Evolutionary conservation across 257 asterid genomes (phyloP), one percentile per base, ranked within the genome.

Genomic region (Jasminum sambac): DNA sequence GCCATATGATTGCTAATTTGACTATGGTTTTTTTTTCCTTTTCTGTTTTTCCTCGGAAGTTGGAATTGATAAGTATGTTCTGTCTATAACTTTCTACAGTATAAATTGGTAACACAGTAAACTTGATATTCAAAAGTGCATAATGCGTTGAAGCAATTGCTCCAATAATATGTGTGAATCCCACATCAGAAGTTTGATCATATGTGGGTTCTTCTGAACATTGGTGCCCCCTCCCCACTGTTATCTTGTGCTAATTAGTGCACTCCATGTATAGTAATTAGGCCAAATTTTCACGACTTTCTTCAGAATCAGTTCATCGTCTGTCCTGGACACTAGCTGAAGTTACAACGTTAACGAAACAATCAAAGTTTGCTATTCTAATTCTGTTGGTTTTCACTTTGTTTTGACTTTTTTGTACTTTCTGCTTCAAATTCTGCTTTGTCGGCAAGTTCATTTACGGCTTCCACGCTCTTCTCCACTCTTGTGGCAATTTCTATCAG

Each of bases 401-500:
- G 83, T 72, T 78, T 77, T 3, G 48, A 62, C 44, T 73, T 75
- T 36, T 85, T 82, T 17, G 68, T 71, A 40, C 72, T 81, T 69
- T 70, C 76, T 2, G 10, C 83, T 74, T 68, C 74, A 74, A 91
- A 91, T 61, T 84, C 85, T 58, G 90, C 93, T 75, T 79, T 82
- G 37, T 67, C 79, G 25, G 95, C 92, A 60, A 89, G 71, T 41
- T 61, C 86, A 40, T 76, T 70, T 8, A 87, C 89, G 0, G 81
- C 85, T 58, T 74, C 78, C 13, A 78, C 87, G 63, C 85, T 69
- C 36, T 77, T 85, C 66, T 79, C 86, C 3, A 81, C 84, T 79
- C 96, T 84, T 68, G 80, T 77, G 61, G 90, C 89, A 30, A 89
- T 83, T 82, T 91, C 97, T 41, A 79, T 74, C 71, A 89, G 57